A percentile compares a stretch with the other conserved stretches of the same genome.
phyloP scores from a whole-genome alignment of 305 asterid species.

The Solanum chacoense region DNA sequence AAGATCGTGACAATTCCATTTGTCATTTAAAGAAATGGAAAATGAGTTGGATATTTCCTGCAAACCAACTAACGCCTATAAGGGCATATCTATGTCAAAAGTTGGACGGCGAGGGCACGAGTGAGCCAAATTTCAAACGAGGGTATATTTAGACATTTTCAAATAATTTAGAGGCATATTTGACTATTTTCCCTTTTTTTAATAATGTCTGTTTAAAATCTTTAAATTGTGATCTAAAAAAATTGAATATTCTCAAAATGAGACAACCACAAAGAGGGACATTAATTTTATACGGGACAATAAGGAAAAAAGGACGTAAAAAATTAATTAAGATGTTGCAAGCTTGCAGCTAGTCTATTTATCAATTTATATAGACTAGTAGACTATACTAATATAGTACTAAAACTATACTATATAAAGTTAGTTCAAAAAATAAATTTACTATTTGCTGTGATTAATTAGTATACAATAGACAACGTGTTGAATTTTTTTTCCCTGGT shows the following conservation, averaged over 20 bases:
- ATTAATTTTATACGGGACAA: background rate
- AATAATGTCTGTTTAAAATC: background rate
- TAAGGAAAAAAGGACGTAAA: background rate
- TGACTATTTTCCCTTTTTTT: too few species aligned
- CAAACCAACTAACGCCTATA: too few species aligned
- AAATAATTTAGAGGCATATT: too few species aligned
- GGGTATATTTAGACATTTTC: too few species aligned
- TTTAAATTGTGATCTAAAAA: background rate
- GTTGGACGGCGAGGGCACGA: too few species aligned
- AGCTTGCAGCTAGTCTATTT: background rate
- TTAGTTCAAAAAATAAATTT: background rate
- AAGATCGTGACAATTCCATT: too few species aligned
- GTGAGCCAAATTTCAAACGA: too few species aligned
- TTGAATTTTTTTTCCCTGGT: background rate
- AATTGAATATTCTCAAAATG: background rate
- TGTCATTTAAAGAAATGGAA: too few species aligned
- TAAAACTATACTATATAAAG: background rate
- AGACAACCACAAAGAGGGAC: background rate
- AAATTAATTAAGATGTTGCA: background rate
- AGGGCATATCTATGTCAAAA: too few species aligned
- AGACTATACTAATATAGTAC: background rate
- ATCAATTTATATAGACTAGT: background rate
- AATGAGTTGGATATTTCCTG: too few species aligned
- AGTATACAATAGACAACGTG: background rate
- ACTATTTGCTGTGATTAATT: background rate